Evolutionary conservation across 2,329 filamentous ascomycete species (phyloP), one percentile per base, ranked within the genome.

Genomic region (Neopestalotiopsis sp.): DNA sequence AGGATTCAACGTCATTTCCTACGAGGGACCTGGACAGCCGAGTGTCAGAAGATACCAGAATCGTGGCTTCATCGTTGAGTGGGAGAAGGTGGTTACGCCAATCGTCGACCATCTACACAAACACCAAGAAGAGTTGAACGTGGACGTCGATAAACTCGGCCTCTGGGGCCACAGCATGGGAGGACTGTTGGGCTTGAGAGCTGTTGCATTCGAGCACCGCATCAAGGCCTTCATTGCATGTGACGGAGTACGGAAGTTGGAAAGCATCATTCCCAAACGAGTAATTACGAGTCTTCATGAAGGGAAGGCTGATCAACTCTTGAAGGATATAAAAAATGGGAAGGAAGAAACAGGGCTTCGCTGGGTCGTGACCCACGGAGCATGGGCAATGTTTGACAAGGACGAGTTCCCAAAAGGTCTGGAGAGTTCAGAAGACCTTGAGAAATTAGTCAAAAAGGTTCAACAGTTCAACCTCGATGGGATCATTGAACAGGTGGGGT

Each of bases 21-120:
- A 83, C 70, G 84, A 86, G 61, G 84, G 84, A 0, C 84, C 84
- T 0, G 84, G 84, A 0, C 84, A 86, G 70, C 77, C 79, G 3
- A 80, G 76, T 0, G 79, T 82, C 1, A 79, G 81, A 10, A 79
- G 84, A 1, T 68, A 80, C 0, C 81, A 86, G 49, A 72, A 76
- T 3, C 61, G 84, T 1, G 82, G 81, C 3, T 86, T 85, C 71
- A 83, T 66, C 1, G 12, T 49, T 12, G 13, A 66, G 2, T 66
- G 64, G 64, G 38, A 34, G 1, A 49, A 66, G 17, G 64, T 66
- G n/a, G 64, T 66, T 10, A 57, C 49, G 10, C 42, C 64, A 2
- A 30, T 66, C 0, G 64, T 66, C n/a, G 49, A 66, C 32, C 45
- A 34, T 20, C 61, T 63, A 3, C 4, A 34, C 6, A 30, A 14